phyloP scores from a whole-genome alignment of 2,329 filamentous ascomycete species.

The Paramyrothecium sp. region DNA sequence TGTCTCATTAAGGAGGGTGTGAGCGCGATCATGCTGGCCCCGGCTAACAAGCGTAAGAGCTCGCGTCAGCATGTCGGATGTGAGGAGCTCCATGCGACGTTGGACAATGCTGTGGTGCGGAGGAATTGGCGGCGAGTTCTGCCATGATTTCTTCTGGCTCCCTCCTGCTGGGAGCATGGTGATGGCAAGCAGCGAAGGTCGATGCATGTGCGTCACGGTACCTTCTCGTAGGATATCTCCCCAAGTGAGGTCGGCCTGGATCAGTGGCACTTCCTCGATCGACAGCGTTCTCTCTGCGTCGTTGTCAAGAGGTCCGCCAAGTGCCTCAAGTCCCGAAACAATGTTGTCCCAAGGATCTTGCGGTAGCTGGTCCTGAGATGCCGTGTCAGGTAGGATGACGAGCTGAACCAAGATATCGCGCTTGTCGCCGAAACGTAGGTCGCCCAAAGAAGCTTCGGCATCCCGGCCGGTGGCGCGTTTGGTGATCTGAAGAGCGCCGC shows the following conservation, averaged over 20 bases:
- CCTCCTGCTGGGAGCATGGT: conserved; percentile 80
- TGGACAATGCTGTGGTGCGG: conserved; percentile 95
- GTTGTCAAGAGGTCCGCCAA: conserved; percentile 82
- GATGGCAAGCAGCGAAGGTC: conserved; percentile 89
- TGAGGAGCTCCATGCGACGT: conserved; percentile 93
- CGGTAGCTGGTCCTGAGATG: conserved; percentile 78
- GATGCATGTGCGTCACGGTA: conserved; percentile 77
- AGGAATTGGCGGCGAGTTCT: conserved; percentile 76
- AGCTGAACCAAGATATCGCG: conserved; percentile 90
- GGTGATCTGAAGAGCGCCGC: conserved; percentile 90
- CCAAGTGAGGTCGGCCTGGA: conserved; percentile 92
- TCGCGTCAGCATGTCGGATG: conserved; percentile 94
- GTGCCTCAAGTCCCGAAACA: conserved; percentile 88
- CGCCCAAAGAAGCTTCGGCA: conserved; percentile 87
- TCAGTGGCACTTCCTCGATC: conserved; percentile 90
- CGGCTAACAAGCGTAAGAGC: conserved; percentile 87
- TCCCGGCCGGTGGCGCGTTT: conserved; percentile 94
- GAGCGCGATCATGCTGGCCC: conserved; percentile 89
- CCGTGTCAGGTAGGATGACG: conserved; percentile 83
- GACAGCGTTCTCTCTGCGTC: conserved; percentile 82
- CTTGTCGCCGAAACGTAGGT: conserved; percentile 94
- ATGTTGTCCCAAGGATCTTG: conserved; percentile 98
- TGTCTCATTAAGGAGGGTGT: conserved; percentile 90
- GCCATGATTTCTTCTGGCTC: conserved; percentile 65
- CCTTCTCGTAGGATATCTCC: conserved; percentile 92